Conservation (phyloP, 306 rosid species). For the Dalbergia cultrata region DNA sequence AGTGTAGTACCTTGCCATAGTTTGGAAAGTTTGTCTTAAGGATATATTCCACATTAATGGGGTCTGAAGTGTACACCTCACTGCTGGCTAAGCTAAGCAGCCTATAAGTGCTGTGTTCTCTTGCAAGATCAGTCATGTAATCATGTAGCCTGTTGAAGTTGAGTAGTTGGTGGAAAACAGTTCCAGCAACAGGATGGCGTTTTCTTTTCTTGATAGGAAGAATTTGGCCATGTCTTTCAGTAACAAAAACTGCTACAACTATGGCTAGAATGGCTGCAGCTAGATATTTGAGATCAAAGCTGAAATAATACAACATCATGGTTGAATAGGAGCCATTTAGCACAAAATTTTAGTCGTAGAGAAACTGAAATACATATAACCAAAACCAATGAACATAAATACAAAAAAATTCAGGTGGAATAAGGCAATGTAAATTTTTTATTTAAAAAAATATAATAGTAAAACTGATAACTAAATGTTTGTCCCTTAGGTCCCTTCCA, state of each 20-base stretch:
- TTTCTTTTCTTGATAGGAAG: slow-evolving; percentile 17
- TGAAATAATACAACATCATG: neutral
- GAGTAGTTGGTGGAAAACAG: slow-evolving; percentile 68
- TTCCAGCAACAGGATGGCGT: slow-evolving; percentile 60
- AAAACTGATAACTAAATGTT: neutral
- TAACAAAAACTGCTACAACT: slow-evolving; percentile 10
- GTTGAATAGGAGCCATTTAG: neutral
- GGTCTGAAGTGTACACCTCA: slow-evolving; percentile 81
- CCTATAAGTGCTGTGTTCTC: slow-evolving; percentile 75
- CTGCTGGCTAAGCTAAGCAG: slow-evolving; percentile 61
- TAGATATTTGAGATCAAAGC: neutral
- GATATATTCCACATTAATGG: slow-evolving; percentile 78
- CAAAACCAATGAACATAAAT: neutral
- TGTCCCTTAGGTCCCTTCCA: neutral
- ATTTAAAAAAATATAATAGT: neutral
- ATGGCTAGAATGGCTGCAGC: neutral
- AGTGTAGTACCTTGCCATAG: slow-evolving; percentile 78
- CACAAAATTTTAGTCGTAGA: neutral
- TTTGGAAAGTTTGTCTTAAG: slow-evolving; percentile 83
- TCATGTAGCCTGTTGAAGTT: slow-evolving; percentile 79
- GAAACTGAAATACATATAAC: neutral
- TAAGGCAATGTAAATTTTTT: neutral
- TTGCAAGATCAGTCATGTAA: slow-evolving; percentile 85
- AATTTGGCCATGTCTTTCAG: neutral
- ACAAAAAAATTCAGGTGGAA: neutral